Base-by-base conservation (phyloP, 495 filamentous ascomycete species). In the Hyaloscypha variabilis region DNA sequence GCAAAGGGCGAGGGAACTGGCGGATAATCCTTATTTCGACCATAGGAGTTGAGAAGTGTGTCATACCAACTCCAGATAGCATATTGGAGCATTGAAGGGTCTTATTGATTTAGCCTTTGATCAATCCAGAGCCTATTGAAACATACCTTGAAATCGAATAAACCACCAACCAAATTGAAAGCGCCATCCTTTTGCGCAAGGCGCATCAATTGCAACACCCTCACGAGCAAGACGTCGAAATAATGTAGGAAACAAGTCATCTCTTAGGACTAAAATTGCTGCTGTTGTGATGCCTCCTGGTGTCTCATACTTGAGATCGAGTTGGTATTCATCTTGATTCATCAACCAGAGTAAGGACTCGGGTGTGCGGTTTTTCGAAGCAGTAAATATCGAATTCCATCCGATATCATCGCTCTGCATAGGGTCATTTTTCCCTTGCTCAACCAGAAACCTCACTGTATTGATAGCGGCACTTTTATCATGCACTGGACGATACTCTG, bases 51-150 rank as follows among this genome's bases (percentile, higher is more conserved):
- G 1, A 57, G 29, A 21, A 30, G 29, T 1, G 31, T 57, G 29
- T 57, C 19, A 21, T 30, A 57, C 54, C 54, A 57, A 23, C 6
- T 36, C 25, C 24, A 57, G 2, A 57, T 6, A 30, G 54, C 29
- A 31, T 21, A 57, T 10, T 57, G 54, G 24, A 57, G 13, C 54
- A 57, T 57, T 19, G 54, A 29, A 57, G 26, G 54, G 4, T 31
- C 54, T 57, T n/a, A n/a, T n/a, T n/a, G n/a, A n/a, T n/a, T n/a
- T n/a, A n/a, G 19, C 29, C 34, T n/a, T 8, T 10, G 6, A 31
- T 57, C 19, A 31, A 28, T 57, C 3, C 25, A 14, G 6, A 17
- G 5, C 31, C 31, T 13, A 36, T 42, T 3, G 8, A 14, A 42
- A 6, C 39, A 42, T 13, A 42, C 39, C 39, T 19, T 6, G 6